Evolutionary conservation across 2,329 filamentous ascomycete genomes (phyloP), one percentile per base, ranked within the genome.

Genomic region (Bisporella sp.): DNA sequence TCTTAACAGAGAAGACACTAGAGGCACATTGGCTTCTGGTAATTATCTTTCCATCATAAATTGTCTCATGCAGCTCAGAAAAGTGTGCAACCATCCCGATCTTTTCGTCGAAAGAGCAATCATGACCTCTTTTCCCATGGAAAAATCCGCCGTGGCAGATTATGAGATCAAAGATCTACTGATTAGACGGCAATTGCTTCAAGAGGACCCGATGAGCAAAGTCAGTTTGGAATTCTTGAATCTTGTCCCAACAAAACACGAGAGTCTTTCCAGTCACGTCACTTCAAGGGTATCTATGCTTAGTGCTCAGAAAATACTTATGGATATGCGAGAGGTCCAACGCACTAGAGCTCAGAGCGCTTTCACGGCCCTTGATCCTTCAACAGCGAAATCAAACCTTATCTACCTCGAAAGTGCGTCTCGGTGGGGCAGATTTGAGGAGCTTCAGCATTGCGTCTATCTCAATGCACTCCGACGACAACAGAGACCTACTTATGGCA

Each of bases 41-140:
- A 99, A 97, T 62, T 96, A 96, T 66, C 81, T 99, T 56, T 96
- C 90, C 13, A 96, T 99, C 66, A 97, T 97, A 70, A 96, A 96
- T 66, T 97, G 95, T 68, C 73, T 99, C 47, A 96, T 99, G 90
- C 93, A 96, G 65, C 75, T 99, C 48, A 84, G 93, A 45, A 96
- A 97, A 67, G 95, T 99, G 47, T 99, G 93, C 76, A 99, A 99
- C 60, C 93, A 99, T 64, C 95, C 93, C 0, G 93, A 99, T 69
- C 76, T 99, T 6, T 99, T 99, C 62, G 87, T 97, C 59, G 95
- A 95, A 52, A 82, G 93, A 12, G 91, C 90, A 1, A 97, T 99
- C 62, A 93, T 95, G 70, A 99, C 92, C 0, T 97, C 93, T 1
- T 95, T 96, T 67, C 89, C 90, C 4, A 95, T 97, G 86, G 76